Conservation (phyloP, 805 yeast genomes). For the Clavispora carvajalis region DNA sequence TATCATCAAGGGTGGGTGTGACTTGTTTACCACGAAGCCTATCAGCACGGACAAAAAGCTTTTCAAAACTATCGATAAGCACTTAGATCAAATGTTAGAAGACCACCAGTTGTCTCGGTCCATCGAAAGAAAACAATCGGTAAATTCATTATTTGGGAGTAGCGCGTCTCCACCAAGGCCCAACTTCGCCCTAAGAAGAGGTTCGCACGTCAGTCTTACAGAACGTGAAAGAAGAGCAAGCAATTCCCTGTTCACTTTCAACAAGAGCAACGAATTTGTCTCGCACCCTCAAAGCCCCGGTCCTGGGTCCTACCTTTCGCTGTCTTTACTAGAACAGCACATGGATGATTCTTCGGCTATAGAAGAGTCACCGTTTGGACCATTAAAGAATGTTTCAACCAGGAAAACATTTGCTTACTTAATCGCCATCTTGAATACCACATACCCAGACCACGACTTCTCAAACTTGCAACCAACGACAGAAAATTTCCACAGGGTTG, state of each 20-base stretch:
- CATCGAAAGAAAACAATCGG: slow-evolving; percentile 32
- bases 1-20: slow-evolving; percentile 79
- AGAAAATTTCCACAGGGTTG: slow-evolving; percentile 37
- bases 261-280: slow-evolving; percentile 10
- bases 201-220: slow-evolving; percentile 16
- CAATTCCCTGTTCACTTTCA: slow-evolving; percentile 20
- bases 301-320: slow-evolving; percentile 7
- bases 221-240: slow-evolving; percentile 28
- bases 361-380: slow-evolving; percentile 80
- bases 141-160: slow-evolving; percentile 31
- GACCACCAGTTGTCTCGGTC: slow-evolving; percentile 39
- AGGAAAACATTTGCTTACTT: slow-evolving; percentile 86
- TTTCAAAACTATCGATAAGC: slow-evolving; percentile 81
- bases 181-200: slow-evolving; percentile 16
- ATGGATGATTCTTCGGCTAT: slow-evolving; percentile 16
- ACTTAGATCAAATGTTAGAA: slow-evolving; percentile 52
- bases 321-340: slow-evolving; percentile 9
- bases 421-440: slow-evolving; percentile 83
- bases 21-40: slow-evolving; percentile 90
- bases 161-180: slow-evolving; percentile 31
- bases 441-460: slow-evolving; percentile 95
- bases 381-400: slow-evolving; percentile 77
- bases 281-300: slow-evolving; percentile 2
- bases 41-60: slow-evolving; percentile 86
- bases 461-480: slow-evolving; percentile 80